Evolutionary conservation across 805 yeast species (phyloP).

Genomic region (Ogataea populi-albae): DNA sequence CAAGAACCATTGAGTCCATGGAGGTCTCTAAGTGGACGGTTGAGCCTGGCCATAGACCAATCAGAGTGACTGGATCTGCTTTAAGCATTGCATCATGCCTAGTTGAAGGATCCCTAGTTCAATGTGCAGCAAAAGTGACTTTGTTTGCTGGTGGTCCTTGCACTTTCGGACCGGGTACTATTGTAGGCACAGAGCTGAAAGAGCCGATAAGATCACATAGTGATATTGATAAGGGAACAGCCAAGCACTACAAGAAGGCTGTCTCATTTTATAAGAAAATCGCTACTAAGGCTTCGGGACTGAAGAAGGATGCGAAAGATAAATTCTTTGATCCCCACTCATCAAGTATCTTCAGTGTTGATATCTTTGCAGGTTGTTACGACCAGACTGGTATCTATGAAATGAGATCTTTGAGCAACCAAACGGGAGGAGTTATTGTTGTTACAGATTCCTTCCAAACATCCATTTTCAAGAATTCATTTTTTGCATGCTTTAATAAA

Average conservation of each 20-base stretch:
- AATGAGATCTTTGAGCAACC: constrained; percentile 81
- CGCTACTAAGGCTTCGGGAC: constrained; percentile 65
- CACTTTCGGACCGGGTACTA: constrained; percentile 91
- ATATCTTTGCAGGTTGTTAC: constrained; percentile 91
- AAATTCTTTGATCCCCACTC: constrained; percentile 35
- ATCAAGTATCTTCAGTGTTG: constrained; percentile 73
- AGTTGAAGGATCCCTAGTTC: constrained; percentile 78
- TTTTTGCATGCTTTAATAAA: constrained; percentile 79
- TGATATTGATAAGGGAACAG: constrained; percentile 88
- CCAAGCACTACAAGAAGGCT: constrained; percentile 85
- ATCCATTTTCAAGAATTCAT: constrained; percentile 89
- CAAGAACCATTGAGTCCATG: constrained; percentile 73
- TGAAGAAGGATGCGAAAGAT: constrained; percentile 35
- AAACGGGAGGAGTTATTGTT: constrained; percentile 87
- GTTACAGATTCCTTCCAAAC: constrained; percentile 93
- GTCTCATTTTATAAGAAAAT: constrained; percentile 73
- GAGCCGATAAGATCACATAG: constrained; percentile 98
- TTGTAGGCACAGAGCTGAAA: constrained; percentile 85
- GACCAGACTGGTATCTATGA: constrained; percentile 95
- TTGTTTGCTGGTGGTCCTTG: constrained; percentile 94
- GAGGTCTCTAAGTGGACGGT: constrained; percentile 70
- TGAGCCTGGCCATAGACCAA: constrained; percentile 76
- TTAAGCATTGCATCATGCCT: constrained; percentile 78
- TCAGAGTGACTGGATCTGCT: constrained; percentile 93
- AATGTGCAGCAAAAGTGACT: constrained; percentile 84